phyloP scores from a whole-genome alignment of 331 rosid genomes.

The Malus hybrid region DNA sequence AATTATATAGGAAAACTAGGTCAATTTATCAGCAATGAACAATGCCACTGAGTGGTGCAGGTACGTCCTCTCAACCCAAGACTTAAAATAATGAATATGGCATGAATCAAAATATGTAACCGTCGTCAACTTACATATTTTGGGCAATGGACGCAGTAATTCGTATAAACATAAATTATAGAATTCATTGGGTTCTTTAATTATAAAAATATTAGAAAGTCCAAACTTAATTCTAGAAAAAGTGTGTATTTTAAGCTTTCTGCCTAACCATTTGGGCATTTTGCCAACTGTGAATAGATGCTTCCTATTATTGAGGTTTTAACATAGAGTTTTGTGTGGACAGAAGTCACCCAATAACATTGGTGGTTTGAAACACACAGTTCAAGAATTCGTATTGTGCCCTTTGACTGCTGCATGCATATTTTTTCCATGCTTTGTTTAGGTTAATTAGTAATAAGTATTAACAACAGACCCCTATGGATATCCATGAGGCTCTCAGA shows the following conservation, averaged over 20 bases:
- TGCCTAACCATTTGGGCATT: background rate
- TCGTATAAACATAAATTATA: background rate
- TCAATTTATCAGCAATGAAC: background rate
- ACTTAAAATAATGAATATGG: background rate
- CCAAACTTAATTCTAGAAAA: constrained; percentile 1
- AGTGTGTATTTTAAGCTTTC: background rate
- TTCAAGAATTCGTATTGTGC: constrained; percentile 24
- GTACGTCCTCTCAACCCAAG: background rate
- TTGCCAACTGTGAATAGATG: constrained; percentile 12
- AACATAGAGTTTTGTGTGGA: background rate
- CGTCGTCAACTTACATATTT: background rate
- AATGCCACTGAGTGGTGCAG: background rate
- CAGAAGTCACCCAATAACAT: constrained; percentile 3
- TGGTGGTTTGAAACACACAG: constrained; percentile 15
- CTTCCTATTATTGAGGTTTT: background rate
- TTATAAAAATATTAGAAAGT: background rate
- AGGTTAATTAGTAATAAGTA: background rate
- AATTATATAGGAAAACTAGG: background rate
- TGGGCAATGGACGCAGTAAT: background rate
- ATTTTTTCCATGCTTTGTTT: background rate
- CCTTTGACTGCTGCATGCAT: background rate
- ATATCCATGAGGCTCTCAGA: background rate
- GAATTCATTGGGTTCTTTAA: background rate
- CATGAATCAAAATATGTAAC: background rate
- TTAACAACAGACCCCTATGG: background rate